A percentile compares a stretch with the other conserved stretches of the same genome.
Conservation (phyloP, 306 rosid species). For the Cucurbita argyrosperma region DNA sequence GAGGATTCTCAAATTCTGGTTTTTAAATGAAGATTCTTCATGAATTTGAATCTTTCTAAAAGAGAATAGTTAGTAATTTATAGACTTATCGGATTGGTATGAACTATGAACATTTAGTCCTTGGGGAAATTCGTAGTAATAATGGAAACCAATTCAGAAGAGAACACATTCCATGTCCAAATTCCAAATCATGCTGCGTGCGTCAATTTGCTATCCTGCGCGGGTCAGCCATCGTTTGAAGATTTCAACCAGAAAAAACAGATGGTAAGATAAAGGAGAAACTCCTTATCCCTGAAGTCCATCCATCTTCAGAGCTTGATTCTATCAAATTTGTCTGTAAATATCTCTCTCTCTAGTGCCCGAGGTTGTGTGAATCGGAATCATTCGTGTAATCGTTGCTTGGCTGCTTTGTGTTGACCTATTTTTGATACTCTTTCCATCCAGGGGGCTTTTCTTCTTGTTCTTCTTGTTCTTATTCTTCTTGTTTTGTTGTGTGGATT, state of each 20-base stretch:
- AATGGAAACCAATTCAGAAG: background rate
- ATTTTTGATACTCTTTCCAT: background rate
- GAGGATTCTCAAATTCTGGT: background rate
- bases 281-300: background rate
- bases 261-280: background rate
- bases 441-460: background rate
- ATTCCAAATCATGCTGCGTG: constrained; percentile 4
- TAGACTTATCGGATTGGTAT: background rate
- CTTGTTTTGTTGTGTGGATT: background rate
- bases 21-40: background rate
- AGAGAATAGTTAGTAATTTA: background rate
- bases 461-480: background rate
- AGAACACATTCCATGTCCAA: background rate
- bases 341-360: background rate
- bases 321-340: background rate
- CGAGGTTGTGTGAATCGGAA: background rate
- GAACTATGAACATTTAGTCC: background rate
- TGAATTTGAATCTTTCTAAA: background rate
- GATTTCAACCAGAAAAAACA: constrained; percentile 31
- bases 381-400: background rate
- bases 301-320: background rate
- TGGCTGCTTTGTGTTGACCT: constrained; percentile 11
- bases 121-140: background rate
- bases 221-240: constrained; percentile 29
- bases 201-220: constrained; percentile 2